These are phyloP conservation scores for Vaccinium macrocarpon DNA, from an alignment of 148 eudicot genomes.

Conservation along the genomic window DNA sequence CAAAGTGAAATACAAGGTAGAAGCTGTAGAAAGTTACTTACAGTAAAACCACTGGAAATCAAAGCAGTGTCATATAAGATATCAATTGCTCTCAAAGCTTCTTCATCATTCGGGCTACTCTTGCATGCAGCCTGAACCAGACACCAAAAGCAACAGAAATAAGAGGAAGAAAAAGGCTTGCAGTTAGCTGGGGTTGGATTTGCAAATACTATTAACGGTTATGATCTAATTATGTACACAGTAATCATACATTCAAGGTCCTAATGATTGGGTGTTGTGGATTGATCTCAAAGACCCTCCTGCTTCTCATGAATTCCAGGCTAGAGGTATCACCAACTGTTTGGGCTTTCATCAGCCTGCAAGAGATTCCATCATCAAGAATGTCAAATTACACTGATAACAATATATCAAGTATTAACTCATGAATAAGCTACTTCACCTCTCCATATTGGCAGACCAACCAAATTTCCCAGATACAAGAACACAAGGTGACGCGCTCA, in stretches of 20 bases:
- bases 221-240: not conserved
- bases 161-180: not conserved
- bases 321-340: slow-evolving; percentile 54
- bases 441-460: slow-evolving; percentile 99
- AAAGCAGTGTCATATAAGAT: slow-evolving; percentile 85
- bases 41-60: slow-evolving; percentile 90
- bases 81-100: slow-evolving; percentile 83
- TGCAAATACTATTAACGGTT: not conserved
- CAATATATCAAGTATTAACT: not conserved
- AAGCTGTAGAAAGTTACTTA: slow-evolving; percentile 36
- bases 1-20: not conserved
- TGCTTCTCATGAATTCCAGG: slow-evolving; percentile 77
- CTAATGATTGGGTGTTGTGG: slow-evolving; percentile 78
- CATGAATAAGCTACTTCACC: slow-evolving; percentile 39
- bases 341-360: slow-evolving; percentile 93
- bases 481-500: slow-evolving; percentile 92
- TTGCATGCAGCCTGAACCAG: slow-evolving; percentile 62
- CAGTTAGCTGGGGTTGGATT: not conserved
- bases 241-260: slow-evolving; percentile 65
- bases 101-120: slow-evolving; percentile 64
- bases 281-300: slow-evolving; percentile 91
- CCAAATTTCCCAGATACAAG: slow-evolving; percentile 91
- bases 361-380: slow-evolving; percentile 18
- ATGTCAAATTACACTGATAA: not conserved
- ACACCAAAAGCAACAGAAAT: slow-evolving; percentile 9